Evolutionary conservation across 106 monocot genomes (phyloP), one percentile per base, ranked within the genome.

Genomic region (Platanthera zijinensis): DNA sequence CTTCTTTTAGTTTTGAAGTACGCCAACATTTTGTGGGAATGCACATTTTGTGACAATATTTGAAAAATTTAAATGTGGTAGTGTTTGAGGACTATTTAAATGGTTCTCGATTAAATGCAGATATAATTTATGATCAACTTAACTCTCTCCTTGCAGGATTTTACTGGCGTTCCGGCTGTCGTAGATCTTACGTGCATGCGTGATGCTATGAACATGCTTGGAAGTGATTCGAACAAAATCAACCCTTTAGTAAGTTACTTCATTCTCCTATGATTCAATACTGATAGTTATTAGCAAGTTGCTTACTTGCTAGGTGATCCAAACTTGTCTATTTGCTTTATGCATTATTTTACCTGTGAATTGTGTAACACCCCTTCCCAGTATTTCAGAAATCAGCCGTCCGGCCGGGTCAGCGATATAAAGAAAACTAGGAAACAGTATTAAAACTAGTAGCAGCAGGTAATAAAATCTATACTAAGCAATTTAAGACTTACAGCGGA

Each of bases 151-250:
- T 13, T 50, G 39, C 75, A 95, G 95, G 95, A 95, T 86, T 95
- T 95, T 57, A 95, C 95, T 68, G 95, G 95, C 81, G 95, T 95
- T 56, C 95, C 95, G 21, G 95, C 91, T 63, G 91, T 95, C 76
- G 95, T 95, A 54, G 95, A 95, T 77, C 89, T 95, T 49, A 92
- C 95, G 3, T 87, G 92, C 79, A 95, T 95, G 95, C 75, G 95
- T 15, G 95, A 95, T 84, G 95, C 95, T 25, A 92, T 95, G 89
- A 89, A 87, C 73, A 92, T 71, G 71, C 87, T 95, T 53, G 91
- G 89, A 11, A 82, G 92, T 69, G 89, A 95, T 81, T 82, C 95
- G 10, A 83, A 92, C 56, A 92, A 87, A 77, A 95, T 95, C 57
- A 95, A 95, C 73, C 95, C 95, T 21, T 83, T 95, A 72, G 95